Evolutionary conservation across 805 yeast species (phyloP).

Genomic region (Candida tallmaniae): DNA sequence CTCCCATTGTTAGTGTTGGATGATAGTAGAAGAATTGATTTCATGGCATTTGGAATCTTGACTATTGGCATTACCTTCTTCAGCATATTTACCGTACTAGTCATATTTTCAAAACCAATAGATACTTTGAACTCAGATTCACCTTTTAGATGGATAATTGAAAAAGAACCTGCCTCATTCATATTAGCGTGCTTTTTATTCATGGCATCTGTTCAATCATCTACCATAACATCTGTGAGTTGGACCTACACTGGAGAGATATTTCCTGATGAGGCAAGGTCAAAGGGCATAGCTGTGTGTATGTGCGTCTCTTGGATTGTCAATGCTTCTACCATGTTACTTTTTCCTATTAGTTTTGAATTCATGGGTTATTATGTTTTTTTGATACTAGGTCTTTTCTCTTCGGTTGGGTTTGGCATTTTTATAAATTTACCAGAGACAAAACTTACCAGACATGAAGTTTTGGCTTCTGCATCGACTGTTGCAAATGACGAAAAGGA

Average conservation of each 20-base stretch:
- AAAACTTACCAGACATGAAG: constrained; percentile 12
- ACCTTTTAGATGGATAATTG: constrained; percentile 11
- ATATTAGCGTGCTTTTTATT: constrained; percentile 42
- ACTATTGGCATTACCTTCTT: constrained; percentile 32
- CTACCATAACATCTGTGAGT: constrained; percentile 43
- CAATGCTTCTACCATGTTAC: constrained; percentile 32
- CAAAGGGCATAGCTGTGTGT: constrained; percentile 44
- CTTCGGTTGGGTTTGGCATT: constrained; percentile 27
- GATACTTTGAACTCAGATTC: constrained; percentile 2
- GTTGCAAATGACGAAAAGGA: neutral
- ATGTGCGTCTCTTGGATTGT: constrained; percentile 44
- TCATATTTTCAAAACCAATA: constrained; percentile 16
- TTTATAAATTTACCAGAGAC: constrained; percentile 44
- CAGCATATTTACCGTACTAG: constrained; percentile 33
- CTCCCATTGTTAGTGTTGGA: constrained; percentile 43
- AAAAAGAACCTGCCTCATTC: constrained; percentile 33
- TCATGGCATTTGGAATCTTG: constrained; percentile 39
- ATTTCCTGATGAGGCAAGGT: constrained; percentile 40
- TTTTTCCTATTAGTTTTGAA: constrained; percentile 37
- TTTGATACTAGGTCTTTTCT: constrained; percentile 28
- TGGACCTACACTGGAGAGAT: constrained; percentile 50
- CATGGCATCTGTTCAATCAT: constrained; percentile 42
- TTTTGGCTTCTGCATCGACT: neutral
- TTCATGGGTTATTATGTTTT: constrained; percentile 38
- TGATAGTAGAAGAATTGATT: constrained; percentile 43